Conservation (phyloP, 2,329 filamentous ascomycete species). For the Diaporthe citriasiana region DNA sequence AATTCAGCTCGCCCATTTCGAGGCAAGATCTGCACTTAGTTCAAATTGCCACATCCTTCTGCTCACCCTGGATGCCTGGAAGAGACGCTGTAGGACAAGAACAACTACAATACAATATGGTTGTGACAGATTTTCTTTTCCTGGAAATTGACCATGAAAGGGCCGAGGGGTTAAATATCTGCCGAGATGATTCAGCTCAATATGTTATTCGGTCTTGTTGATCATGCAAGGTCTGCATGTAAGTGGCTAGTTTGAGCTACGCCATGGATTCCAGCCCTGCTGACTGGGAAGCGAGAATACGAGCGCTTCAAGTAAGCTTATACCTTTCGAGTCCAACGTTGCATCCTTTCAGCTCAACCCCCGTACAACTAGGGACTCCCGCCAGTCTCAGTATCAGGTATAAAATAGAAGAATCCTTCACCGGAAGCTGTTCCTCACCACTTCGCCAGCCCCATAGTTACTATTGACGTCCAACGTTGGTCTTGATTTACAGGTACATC, state of each 20-base stretch:
- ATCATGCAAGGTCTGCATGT: not conserved
- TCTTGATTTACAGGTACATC: not conserved
- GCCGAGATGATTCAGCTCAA: not conserved
- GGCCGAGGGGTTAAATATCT: not conserved
- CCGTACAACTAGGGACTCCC: too few species aligned
- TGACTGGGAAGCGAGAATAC: not conserved
- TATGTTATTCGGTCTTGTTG: not conserved
- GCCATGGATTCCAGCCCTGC: slow-evolving; percentile 4
- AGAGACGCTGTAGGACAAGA: not conserved
- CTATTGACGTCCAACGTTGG: too few species aligned
- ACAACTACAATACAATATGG: too few species aligned
- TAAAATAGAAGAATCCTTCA: not conserved
- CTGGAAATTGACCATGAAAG: not conserved
- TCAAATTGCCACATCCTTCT: not conserved
- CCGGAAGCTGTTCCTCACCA: not conserved
- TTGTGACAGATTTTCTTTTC: fast-evolving
- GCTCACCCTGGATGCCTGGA: too few species aligned
- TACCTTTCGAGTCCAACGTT: not conserved
- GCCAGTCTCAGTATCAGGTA: not conserved
- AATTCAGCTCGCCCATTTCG: not conserved
- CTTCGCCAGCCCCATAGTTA: not conserved
- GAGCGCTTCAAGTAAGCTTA: slow-evolving; percentile 19
- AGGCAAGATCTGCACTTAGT: not conserved
- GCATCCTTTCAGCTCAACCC: slow-evolving; percentile 1
- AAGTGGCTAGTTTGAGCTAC: not conserved